Evolutionary conservation across 2,329 filamentous ascomycete species (phyloP).

Genomic region (Microcera coccophila): DNA sequence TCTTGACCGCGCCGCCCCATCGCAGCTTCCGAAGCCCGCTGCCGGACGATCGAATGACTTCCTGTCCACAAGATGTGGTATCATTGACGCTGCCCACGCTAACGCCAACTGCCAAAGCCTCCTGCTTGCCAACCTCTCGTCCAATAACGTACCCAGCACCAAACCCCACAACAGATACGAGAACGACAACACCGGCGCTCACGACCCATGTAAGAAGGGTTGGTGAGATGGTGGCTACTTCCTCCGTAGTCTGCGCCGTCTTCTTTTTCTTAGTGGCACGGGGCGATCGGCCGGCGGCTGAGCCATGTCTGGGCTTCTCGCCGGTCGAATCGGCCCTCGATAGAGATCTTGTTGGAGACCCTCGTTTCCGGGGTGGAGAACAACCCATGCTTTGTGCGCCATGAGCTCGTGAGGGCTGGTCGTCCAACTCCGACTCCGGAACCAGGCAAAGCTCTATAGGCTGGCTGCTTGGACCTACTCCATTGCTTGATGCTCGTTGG

Average conservation of each 20-base stretch:
- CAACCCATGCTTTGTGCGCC: slow-evolving; percentile 9
- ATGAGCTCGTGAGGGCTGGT: slow-evolving; percentile 27
- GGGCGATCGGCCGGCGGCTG: slow-evolving; percentile 37
- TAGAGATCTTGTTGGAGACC: slow-evolving; percentile 30
- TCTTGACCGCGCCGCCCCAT: slow-evolving; percentile 52
- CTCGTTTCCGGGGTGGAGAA: slow-evolving; percentile 24
- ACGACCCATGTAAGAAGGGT: slow-evolving; percentile 63
- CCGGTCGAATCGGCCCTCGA: slow-evolving; percentile 22
- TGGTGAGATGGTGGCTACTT: slow-evolving; percentile 50
- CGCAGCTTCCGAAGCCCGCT: slow-evolving; percentile 51
- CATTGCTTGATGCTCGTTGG: slow-evolving; percentile 31
- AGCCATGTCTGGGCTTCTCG: slow-evolving; percentile 51
- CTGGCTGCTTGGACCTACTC: slow-evolving; percentile 46
- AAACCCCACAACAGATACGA: slow-evolving; percentile 66
- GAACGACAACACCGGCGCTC: slow-evolving; percentile 62
- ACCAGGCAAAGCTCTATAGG: slow-evolving; percentile 58
- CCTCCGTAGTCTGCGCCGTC: slow-evolving; percentile 28
- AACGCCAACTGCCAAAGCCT: slow-evolving; percentile 43
- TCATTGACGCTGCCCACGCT: slow-evolving; percentile 39
- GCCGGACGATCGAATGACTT: slow-evolving; percentile 50
- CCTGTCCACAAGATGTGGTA: slow-evolving; percentile 48
- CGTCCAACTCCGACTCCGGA: slow-evolving; percentile 57
- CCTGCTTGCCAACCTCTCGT: slow-evolving; percentile 61
- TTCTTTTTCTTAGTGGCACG: slow-evolving; percentile 59
- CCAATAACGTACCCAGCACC: slow-evolving; percentile 66